phyloP scores from a whole-genome alignment of 2,329 filamentous ascomycete species.

The Penicillium capsulatum region DNA sequence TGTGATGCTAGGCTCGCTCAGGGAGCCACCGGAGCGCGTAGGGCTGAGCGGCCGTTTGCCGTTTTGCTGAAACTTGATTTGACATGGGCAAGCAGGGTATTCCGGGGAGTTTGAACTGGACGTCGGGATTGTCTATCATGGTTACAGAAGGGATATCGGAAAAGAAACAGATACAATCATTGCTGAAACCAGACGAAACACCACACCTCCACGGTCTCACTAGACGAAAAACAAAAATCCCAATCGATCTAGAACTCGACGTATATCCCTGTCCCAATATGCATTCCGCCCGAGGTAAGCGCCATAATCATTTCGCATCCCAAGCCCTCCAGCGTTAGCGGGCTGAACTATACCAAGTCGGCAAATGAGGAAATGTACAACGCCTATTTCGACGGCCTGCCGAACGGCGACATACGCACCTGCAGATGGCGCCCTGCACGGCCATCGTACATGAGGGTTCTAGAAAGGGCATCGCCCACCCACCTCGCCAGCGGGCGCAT shows the following conservation, averaged over 20 bases:
- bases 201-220: too few relatives aligned
- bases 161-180: too few relatives aligned
- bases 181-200: too few relatives aligned
- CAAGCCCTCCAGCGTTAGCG: neutral
- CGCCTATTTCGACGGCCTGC: slow-evolving; percentile 11
- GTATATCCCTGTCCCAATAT: too few relatives aligned
- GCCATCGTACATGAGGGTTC: slow-evolving; percentile 12
- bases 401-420: slow-evolving; percentile 7
- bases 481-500: slow-evolving; percentile 22
- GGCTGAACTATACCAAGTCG: neutral
- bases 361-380: neutral
- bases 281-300: neutral
- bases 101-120: neutral
- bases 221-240: too few relatives aligned
- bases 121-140: too few relatives aligned
- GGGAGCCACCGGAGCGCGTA: slow-evolving; percentile 1
- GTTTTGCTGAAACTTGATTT: neutral
- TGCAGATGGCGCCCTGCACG: slow-evolving; percentile 6
- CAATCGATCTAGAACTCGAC: too few relatives aligned
- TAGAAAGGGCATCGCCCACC: slow-evolving; percentile 17
- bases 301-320: too few relatives aligned
- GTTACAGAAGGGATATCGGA: too few relatives aligned
- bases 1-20: too few relatives aligned
- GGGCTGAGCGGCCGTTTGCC: slow-evolving; percentile 8
- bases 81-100: too few relatives aligned